Evolutionary conservation across 2,329 filamentous ascomycete species (phyloP), one percentile per base, ranked within the genome.

Genomic region (Fonsecaea multimorphosa): DNA sequence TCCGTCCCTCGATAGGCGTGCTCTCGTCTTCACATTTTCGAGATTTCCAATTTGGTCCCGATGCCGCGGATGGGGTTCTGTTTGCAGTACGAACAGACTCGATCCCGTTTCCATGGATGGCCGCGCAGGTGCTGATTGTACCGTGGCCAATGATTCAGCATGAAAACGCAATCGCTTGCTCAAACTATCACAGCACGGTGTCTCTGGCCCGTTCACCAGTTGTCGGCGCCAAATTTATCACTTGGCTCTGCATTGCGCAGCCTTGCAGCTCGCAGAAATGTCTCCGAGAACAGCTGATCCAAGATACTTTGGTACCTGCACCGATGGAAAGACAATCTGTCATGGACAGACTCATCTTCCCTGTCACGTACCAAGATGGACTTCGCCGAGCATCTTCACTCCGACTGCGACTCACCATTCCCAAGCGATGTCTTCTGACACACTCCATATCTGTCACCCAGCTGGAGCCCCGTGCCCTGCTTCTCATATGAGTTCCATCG

Each of bases 61-160:
- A 63, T 29, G 36, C 38, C 54, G 38, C 32, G 60, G 59, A 31
- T 44, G 49, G 34, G 31, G 31, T 32, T 58, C 53, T 65, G 67
- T 69, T 69, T 69, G 67, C 65, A 69, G 34, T 58, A 59, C 65
- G 67, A 67, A 67, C 62, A 69, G 56, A 27, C 16, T 36, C 32
- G 19, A 38, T 19, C 56, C 14, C 56, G 38, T 61, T 53, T 58
- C 22, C n/a, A 49, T 51, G 38, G 24, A 49, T 40, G 51, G 38
- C 31, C 9, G 7, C 19, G 32, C 27, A 38, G 19, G 29, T 54
- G 58, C 61, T 65, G 65, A 69, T 67, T 67, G 67, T 62, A 58
- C 29, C 14, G 44, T 51, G 54, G 40, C 56, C 44, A 51, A 61
- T 67, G 60, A 65, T 56, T 66, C 64, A 61, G 59, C 55, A 60